Evolutionary conservation across 371 early-diverging fungal species (phyloP).

Genomic region (Mortierella sp.): DNA sequence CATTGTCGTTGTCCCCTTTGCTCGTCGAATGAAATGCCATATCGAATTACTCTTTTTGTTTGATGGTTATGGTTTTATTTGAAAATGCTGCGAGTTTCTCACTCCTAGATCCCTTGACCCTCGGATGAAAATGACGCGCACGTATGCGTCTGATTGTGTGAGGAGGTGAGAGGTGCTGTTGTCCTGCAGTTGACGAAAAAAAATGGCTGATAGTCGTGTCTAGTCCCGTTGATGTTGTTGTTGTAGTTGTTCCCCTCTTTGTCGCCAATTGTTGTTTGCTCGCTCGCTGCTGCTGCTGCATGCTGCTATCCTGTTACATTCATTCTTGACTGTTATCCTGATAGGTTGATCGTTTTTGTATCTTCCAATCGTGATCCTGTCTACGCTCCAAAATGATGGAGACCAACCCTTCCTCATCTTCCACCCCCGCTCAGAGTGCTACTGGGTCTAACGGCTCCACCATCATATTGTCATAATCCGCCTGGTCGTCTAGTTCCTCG

Average conservation of each 20-base stretch:
- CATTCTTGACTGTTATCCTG: not conserved
- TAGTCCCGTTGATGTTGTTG: not conserved
- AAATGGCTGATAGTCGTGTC: not conserved
- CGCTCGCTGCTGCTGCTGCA: not conserved
- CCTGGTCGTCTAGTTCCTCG: conserved; percentile 45
- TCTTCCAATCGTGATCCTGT: not conserved
- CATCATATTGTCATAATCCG: conserved; percentile 47
- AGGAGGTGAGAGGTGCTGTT: not conserved
- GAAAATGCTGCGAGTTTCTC: not conserved
- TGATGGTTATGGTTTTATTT: conserved; percentile 1
- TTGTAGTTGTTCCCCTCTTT: not conserved
- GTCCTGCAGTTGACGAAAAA: not conserved
- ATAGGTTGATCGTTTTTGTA: not conserved
- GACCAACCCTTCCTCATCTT: not conserved
- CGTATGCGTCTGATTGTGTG: not conserved
- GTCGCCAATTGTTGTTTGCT: not conserved
- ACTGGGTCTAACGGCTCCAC: conserved; percentile 51
- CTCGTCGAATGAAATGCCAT: not conserved
- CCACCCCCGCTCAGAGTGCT: conserved; percentile 18
- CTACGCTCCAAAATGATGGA: not conserved
- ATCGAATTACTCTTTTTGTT: conserved; percentile 3
- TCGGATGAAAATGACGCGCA: conserved; percentile 6
- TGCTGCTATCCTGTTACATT: not conserved
- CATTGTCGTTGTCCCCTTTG: not conserved
- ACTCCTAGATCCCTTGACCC: conserved; percentile 15